These are phyloP conservation scores for Taphrina communis DNA, from an alignment of 1,139 yeast species.

Conservation along the genomic window DNA sequence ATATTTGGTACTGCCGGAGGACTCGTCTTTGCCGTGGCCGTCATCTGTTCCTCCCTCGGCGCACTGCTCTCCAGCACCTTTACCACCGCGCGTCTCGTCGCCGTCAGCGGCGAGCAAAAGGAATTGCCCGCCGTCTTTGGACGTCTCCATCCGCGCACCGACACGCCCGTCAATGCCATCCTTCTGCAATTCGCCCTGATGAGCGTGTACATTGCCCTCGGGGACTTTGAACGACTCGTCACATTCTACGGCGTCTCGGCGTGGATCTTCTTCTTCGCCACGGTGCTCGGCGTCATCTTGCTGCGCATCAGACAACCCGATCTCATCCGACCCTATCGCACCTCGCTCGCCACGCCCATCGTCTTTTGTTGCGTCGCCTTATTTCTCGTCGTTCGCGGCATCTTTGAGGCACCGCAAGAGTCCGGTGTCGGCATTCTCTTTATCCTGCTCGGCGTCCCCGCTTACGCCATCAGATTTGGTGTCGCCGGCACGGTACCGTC, in stretches of 20 bases:
- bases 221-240: conserved; percentile 53
- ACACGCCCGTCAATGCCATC: conserved; percentile 54
- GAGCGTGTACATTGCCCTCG: conserved; percentile 50
- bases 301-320: conserved; percentile 31
- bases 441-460: conserved; percentile 22
- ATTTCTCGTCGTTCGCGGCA: conserved; percentile 33
- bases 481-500: not conserved
- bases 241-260: conserved; percentile 54
- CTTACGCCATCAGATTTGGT: conserved; percentile 17
- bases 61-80: conserved; percentile 55
- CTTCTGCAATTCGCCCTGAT: conserved; percentile 51
- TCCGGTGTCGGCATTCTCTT: conserved; percentile 30
- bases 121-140: conserved; percentile 52
- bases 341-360: conserved; percentile 34
- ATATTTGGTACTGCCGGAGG: conserved; percentile 51
- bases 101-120: conserved; percentile 53
- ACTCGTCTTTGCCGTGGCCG: conserved; percentile 51
- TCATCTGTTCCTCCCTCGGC: conserved; percentile 55
- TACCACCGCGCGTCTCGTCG: conserved; percentile 53
- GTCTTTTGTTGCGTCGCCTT: conserved; percentile 37
- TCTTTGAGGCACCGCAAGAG: conserved; percentile 37
- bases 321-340: conserved; percentile 26
- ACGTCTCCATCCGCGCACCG: conserved; percentile 47
- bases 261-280: conserved; percentile 37
- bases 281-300: conserved; percentile 24